Evolutionary conservation across 2,329 filamentous ascomycete species (phyloP).

Genomic region (Domatiomyces globalis): DNA sequence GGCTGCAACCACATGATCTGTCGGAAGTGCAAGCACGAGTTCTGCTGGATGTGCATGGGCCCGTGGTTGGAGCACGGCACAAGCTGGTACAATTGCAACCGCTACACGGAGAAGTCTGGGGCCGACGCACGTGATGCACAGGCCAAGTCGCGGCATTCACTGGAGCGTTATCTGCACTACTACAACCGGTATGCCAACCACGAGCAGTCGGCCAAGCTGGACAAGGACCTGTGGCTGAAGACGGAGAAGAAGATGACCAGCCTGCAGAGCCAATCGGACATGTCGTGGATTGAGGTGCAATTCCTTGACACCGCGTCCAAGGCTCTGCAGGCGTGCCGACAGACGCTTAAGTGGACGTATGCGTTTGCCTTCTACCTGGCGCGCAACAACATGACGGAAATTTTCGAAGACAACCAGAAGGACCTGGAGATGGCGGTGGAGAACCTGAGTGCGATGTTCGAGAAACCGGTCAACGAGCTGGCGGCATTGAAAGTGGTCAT

Average conservation of each 20-base stretch:
- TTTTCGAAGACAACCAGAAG: conserved; percentile 98
- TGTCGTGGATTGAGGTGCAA: conserved; percentile 99
- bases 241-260: conserved; percentile 99
- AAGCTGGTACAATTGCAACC: conserved; percentile 98
- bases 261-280: conserved; percentile 79
- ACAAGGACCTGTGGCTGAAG: conserved; percentile 90
- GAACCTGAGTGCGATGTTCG: conserved; percentile 96
- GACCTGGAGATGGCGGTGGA: conserved; percentile 96
- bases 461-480: conserved; percentile 83
- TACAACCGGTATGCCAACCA: conserved; percentile 99
- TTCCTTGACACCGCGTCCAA: conserved; percentile 89
- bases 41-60: conserved; percentile 99
- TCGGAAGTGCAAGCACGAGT: conserved; percentile 87
- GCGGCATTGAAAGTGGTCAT: conserved; percentile 87
- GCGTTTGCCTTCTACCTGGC: conserved; percentile 97
- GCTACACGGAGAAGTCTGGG: conserved; percentile 92
- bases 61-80: conserved; percentile 97
- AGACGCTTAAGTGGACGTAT: conserved; percentile 98
- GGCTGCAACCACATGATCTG: conserved; percentile 98
- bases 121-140: conserved; percentile 81
- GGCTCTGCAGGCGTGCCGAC: conserved; percentile 87
- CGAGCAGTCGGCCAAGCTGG: conserved; percentile 89
- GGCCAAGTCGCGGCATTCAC: conserved; percentile 72
- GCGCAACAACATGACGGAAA: conserved; percentile 87
- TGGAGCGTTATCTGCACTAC: conserved; percentile 96